Conservation (phyloP, 2,329 filamentous ascomycete species). For the Westerdykella aurantiaca region DNA sequence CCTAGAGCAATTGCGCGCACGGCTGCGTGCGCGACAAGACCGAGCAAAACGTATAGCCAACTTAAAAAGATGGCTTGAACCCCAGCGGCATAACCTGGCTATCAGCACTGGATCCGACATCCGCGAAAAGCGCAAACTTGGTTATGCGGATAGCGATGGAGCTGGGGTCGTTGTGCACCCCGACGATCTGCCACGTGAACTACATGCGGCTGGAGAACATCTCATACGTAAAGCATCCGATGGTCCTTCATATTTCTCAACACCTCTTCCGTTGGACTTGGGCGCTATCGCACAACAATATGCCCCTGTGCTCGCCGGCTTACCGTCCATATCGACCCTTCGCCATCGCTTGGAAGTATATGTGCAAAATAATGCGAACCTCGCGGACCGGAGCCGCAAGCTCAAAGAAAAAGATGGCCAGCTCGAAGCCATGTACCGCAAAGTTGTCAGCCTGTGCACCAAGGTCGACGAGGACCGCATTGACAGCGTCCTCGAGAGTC, state of each 20-base stretch:
- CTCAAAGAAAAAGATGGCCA: slow-evolving; percentile 77
- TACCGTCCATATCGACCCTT: slow-evolving; percentile 40
- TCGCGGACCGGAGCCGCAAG: slow-evolving; percentile 61
- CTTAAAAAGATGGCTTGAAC: slow-evolving; percentile 65
- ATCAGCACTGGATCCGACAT: slow-evolving; percentile 36
- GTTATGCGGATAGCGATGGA: slow-evolving; percentile 44
- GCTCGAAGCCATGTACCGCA: slow-evolving; percentile 79
- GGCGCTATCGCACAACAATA: slow-evolving; percentile 26
- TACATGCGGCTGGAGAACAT: slow-evolving; percentile 25
- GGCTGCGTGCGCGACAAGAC: slow-evolving; percentile 58
- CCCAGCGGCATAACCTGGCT: slow-evolving; percentile 55
- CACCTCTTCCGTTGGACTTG: slow-evolving; percentile 20
- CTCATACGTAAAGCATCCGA: slow-evolving; percentile 26
- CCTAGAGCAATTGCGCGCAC: slow-evolving; percentile 64
- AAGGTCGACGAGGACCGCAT: slow-evolving; percentile 71
- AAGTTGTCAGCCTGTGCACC: slow-evolving; percentile 82
- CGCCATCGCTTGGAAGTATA: slow-evolving; percentile 66
- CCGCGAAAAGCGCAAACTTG: slow-evolving; percentile 42
- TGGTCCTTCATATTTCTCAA: slow-evolving; percentile 25
- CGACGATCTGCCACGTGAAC: slow-evolving; percentile 23
- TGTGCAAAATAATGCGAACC: slow-evolving; percentile 59
- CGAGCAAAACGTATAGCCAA: slow-evolving; percentile 69
- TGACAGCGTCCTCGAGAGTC: slow-evolving; percentile 69
- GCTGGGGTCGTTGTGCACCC: slow-evolving; percentile 24
- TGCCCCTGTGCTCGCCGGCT: slow-evolving; percentile 32